Conservation (phyloP, 108 stramenopile species). For the Pseudonitzschia delicatissima region DNA sequence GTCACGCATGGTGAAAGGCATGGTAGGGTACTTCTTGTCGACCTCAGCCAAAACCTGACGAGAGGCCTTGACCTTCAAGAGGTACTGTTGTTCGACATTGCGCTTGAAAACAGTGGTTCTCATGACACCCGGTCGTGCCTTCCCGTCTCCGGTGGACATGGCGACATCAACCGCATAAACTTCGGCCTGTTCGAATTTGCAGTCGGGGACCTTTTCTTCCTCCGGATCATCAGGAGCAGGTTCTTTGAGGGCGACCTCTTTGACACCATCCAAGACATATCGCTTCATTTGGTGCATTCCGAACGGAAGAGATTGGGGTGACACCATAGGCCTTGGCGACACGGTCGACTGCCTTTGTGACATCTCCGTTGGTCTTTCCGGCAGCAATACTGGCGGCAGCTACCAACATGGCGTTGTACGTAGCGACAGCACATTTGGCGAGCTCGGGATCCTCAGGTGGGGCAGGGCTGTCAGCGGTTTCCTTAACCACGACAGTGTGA, state of each 20-base stretch:
- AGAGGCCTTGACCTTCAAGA: constrained; percentile 95
- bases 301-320: constrained; percentile 88
- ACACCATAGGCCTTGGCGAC: constrained; percentile 95
- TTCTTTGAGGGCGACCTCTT: constrained; percentile 86
- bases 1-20: constrained; percentile 96
- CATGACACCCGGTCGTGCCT: constrained; percentile 77
- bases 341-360: constrained; percentile 88
- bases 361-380: constrained; percentile 87
- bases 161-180: constrained; percentile 98
- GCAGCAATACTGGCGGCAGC: constrained; percentile 88
- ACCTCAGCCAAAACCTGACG: constrained; percentile 85
- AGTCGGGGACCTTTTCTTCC: constrained; percentile 79
- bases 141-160: constrained; percentile 97
- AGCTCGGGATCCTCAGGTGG: constrained; percentile 52
- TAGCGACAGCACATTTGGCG: constrained; percentile 90
- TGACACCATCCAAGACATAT: constrained; percentile 95
- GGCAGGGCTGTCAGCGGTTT: constrained; percentile 38
- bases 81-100: constrained; percentile 92
- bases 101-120: constrained; percentile 98
- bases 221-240: constrained; percentile 77
- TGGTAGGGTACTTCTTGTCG: constrained; percentile 93
- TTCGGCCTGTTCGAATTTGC: constrained; percentile 84
- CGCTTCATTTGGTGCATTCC: constrained; percentile 99
- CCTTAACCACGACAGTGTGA: constrained; percentile 92
- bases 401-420: constrained; percentile 96